A percentile compares a stretch with the other conserved stretches of the same genome.
These are phyloP conservation scores for Rhododendron griersonianum DNA, from an alignment of 148 eudicot genomes.

Conservation along the genomic window DNA sequence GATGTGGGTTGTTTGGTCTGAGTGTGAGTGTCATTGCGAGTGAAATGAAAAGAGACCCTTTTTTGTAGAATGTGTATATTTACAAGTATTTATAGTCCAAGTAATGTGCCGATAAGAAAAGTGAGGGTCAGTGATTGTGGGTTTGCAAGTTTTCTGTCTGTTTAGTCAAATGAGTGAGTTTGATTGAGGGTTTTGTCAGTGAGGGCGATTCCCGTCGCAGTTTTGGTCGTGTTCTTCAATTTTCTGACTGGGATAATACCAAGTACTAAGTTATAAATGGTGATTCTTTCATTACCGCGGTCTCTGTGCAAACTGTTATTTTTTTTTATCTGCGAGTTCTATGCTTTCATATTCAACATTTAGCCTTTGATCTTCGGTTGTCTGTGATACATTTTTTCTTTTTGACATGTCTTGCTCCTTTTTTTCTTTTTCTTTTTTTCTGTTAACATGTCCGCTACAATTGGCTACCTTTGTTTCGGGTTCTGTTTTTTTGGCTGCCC, in stretches of 20 bases:
- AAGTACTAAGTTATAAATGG: not conserved
- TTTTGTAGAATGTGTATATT: slow-evolving; percentile 38
- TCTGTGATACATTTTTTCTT: not conserved
- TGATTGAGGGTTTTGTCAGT: slow-evolving; percentile 31
- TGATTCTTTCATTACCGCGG: slow-evolving; percentile 3
- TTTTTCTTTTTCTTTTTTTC: too few relatives aligned
- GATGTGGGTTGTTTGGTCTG: slow-evolving; percentile 22
- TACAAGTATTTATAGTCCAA: slow-evolving; percentile 8
- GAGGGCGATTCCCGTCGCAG: slow-evolving; percentile 43
- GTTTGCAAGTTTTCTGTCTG: slow-evolving; percentile 13
- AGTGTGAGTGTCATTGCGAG: slow-evolving; percentile 21
- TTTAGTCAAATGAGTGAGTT: slow-evolving; percentile 4
- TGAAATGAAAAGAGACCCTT: slow-evolving; percentile 9
- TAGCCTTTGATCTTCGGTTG: not conserved
- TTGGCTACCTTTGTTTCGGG: not conserved
- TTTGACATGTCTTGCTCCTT: too few relatives aligned
- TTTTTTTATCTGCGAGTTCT: not conserved
- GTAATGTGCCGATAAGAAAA: not conserved
- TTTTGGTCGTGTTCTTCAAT: slow-evolving; percentile 42
- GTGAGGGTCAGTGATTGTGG: slow-evolving; percentile 10
- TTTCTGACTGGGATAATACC: not conserved
- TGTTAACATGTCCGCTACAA: not conserved
- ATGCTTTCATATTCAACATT: slow-evolving; percentile 5
- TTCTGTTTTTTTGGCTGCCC: not conserved
- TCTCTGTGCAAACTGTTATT: not conserved